Conservation (phyloP, 169 alveolate species). For the Cryptosporidium muris region DNA sequence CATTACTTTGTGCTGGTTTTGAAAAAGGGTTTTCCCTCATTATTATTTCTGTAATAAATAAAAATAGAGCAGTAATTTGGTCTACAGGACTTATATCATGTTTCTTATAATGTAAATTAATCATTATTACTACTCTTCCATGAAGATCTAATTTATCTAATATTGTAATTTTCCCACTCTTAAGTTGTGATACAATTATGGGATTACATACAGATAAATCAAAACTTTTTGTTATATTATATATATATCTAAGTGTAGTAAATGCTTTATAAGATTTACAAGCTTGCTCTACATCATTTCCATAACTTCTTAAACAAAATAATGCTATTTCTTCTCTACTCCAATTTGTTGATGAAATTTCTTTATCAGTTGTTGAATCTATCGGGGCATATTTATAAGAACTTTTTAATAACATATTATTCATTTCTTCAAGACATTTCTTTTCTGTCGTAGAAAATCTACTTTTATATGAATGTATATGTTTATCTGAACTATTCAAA, state of each 20-base stretch:
- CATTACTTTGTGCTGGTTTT: slow-evolving; percentile 53
- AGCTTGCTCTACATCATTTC: slow-evolving; percentile 31
- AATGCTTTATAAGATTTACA: slow-evolving; percentile 34
- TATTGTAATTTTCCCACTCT: slow-evolving; percentile 44
- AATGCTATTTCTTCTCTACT: slow-evolving; percentile 61
- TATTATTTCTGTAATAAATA: slow-evolving; percentile 53
- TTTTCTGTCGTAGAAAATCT: background rate
- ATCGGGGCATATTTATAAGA: slow-evolving; percentile 60
- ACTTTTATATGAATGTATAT: background rate
- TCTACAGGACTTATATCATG: slow-evolving; percentile 50
- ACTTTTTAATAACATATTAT: slow-evolving; percentile 17
- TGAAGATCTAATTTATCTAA: slow-evolving; percentile 64
- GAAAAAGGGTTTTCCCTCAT: slow-evolving; percentile 47
- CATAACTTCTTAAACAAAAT: slow-evolving; percentile 49
- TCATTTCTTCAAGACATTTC: slow-evolving; percentile 19
- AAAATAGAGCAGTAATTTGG: slow-evolving; percentile 35
- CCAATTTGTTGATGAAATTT: slow-evolving; percentile 49
- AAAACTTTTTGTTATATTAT: slow-evolving; percentile 34
- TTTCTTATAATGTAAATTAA: slow-evolving; percentile 44
- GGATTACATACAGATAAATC: slow-evolving; percentile 57
- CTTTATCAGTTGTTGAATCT: slow-evolving; percentile 25
- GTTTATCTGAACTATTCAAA: background rate
- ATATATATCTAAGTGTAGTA: slow-evolving; percentile 45
- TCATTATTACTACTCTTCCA: slow-evolving; percentile 45
- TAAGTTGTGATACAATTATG: slow-evolving; percentile 40